phyloP scores from a whole-genome alignment of 768 basidiomycete species.

The Termitomyces sp. region DNA sequence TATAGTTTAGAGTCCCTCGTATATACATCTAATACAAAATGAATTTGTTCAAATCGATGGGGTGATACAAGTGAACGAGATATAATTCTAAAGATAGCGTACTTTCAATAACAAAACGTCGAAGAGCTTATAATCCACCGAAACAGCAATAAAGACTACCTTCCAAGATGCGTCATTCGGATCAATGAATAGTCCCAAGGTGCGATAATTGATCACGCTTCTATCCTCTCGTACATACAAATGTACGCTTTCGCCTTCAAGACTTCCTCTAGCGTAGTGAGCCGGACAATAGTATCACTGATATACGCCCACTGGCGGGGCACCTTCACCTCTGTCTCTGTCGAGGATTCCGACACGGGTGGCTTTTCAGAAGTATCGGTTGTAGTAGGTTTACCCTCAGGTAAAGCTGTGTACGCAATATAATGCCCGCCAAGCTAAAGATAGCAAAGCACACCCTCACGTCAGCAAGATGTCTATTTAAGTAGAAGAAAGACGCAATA shows the following conservation, averaged over 20 bases:
- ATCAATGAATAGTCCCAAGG: background rate
- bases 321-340: slow-evolving; percentile 12
- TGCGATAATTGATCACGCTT: slow-evolving; percentile 6
- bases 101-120: background rate
- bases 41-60: too few species aligned
- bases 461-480: slow-evolving; percentile 3
- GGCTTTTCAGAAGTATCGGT: slow-evolving; percentile 2
- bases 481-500: background rate
- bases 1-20: background rate
- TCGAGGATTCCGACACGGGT: background rate
- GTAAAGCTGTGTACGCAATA: slow-evolving; percentile 78
- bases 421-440: slow-evolving; percentile 85
- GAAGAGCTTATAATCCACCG: background rate
- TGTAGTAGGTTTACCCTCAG: slow-evolving; percentile 26
- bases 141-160: background rate
- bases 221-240: slow-evolving; percentile 86
- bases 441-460: slow-evolving; percentile 7
- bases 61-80: too few species aligned
- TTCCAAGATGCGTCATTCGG: too few species aligned
- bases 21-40: background rate
- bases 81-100: background rate
- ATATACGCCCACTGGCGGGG: slow-evolving; percentile 86
- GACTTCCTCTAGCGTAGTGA: slow-evolving; percentile 83
- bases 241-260: slow-evolving; percentile 90
- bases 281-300: slow-evolving; percentile 83